A percentile compares a stretch with the other conserved stretches of the same genome.
Conservation (phyloP, 1,284 basidiomycete species). For the Sporisorium graminicola region DNA sequence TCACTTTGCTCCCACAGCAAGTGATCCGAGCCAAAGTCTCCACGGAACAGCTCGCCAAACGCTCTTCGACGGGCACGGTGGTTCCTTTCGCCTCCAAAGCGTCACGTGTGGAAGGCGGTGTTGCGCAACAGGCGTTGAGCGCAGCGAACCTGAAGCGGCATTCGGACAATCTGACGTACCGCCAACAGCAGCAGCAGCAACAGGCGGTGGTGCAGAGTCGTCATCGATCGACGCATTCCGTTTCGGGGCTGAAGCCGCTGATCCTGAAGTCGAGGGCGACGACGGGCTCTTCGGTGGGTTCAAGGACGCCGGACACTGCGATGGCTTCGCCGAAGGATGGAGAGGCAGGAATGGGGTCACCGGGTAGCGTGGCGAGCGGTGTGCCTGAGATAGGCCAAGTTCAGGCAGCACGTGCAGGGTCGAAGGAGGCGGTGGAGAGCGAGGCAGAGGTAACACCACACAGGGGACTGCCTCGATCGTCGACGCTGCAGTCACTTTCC, state of each 20-base stretch:
- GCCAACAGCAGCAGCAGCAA: slow-evolving; percentile 19
- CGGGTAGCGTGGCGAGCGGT: slow-evolving; percentile 12
- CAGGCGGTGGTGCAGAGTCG: slow-evolving; percentile 7
- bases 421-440: not conserved
- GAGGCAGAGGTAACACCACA: not conserved
- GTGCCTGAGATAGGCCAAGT: slow-evolving; percentile 1
- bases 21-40: slow-evolving; percentile 37
- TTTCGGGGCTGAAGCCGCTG: slow-evolving; percentile 40
- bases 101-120: not conserved
- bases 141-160: slow-evolving; percentile 41
- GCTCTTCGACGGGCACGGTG: not conserved
- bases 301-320: slow-evolving; percentile 22
- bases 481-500: slow-evolving; percentile 22
- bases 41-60: slow-evolving; percentile 18
- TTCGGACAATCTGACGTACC: slow-evolving; percentile 33
- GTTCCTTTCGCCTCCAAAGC: not conserved
- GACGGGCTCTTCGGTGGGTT: slow-evolving; percentile 15
- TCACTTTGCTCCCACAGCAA: slow-evolving; percentile 23
- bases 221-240: slow-evolving; percentile 28
- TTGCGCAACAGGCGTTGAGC: slow-evolving; percentile 22
- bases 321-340: not conserved
- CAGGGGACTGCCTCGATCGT: slow-evolving; percentile 27
- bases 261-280: slow-evolving; percentile 34
- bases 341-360: not conserved
- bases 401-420: not conserved